Conservation (phyloP, 176 grass and related monocot species). For the Ananas comosus region DNA sequence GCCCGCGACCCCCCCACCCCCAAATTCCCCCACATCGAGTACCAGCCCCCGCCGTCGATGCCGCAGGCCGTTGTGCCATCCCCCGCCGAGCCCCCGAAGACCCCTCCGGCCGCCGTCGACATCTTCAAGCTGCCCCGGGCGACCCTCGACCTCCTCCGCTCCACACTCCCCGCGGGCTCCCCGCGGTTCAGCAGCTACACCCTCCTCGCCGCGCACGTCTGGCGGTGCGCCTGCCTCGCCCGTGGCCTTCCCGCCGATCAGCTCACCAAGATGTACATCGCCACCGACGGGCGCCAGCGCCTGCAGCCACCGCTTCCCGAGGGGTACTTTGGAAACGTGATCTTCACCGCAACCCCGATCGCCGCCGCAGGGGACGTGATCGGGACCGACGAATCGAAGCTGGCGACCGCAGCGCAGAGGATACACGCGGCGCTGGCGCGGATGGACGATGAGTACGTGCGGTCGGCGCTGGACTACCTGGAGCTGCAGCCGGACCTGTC, state of each 20-base stretch:
- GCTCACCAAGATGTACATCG: conserved; percentile 64
- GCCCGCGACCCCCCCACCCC: conserved; percentile 59
- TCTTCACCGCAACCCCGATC: conserved; percentile 79
- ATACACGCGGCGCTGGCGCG: conserved; percentile 60
- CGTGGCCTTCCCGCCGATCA: conserved; percentile 53
- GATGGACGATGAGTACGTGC: conserved; percentile 58
- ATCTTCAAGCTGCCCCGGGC: conserved; percentile 62
- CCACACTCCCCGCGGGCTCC: conserved; percentile 19
- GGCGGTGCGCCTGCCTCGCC: conserved; percentile 68
- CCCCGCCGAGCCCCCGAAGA: background rate
- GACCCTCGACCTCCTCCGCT: conserved; percentile 32
- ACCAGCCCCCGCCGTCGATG: conserved; percentile 68
- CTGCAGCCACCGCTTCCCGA: conserved; percentile 53
- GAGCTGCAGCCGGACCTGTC: conserved; percentile 63
- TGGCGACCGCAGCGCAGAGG: conserved; percentile 31
- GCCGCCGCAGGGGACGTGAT: conserved; percentile 47
- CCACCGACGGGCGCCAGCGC: conserved; percentile 63
- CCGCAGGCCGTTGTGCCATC: conserved; percentile 5
- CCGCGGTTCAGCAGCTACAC: conserved; percentile 42
- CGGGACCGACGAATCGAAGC: background rate
- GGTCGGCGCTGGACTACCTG: conserved; percentile 73
- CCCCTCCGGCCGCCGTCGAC: conserved; percentile 45
- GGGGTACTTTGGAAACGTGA: conserved; percentile 90
- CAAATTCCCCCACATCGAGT: conserved; percentile 63
- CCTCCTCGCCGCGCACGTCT: conserved; percentile 67